A percentile compares a stretch with the other conserved stretches of the same genome.
These are phyloP conservation scores for Colletotrichum tanaceti DNA, from an alignment of 2,329 filamentous ascomycete genomes.

Conservation along the genomic window DNA sequence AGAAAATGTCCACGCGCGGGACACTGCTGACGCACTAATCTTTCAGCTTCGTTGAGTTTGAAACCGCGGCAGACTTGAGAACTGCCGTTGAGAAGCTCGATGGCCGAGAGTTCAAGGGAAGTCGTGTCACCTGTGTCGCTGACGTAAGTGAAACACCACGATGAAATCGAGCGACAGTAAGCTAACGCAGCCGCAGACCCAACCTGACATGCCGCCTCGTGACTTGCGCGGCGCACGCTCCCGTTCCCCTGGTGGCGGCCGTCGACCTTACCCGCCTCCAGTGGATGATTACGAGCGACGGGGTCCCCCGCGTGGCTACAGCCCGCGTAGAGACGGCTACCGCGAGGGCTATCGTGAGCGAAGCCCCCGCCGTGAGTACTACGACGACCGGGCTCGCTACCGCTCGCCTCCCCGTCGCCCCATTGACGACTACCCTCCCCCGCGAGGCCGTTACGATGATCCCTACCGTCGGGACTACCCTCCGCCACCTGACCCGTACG, in stretches of 20 bases:
- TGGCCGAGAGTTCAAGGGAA: constrained; percentile 91
- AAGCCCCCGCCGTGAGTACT: constrained; percentile 87
- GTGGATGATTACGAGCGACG: constrained; percentile 87
- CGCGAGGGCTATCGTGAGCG: constrained; percentile 87
- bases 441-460: constrained; percentile 78
- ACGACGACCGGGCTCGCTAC: constrained; percentile 84
- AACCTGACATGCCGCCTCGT: constrained; percentile 78
- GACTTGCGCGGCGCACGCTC: constrained; percentile 79
- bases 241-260: constrained; percentile 72
- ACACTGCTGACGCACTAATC: not conserved
- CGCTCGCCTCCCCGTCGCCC: constrained; percentile 83
- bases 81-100: constrained; percentile 96
- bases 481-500: constrained; percentile 72
- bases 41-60: constrained; percentile 93
- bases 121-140: constrained; percentile 83
- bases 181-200: constrained; percentile 65
- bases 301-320: constrained; percentile 83
- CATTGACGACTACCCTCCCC: constrained; percentile 79
- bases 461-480: constrained; percentile 79
- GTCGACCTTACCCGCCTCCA: constrained; percentile 75
- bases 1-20: not conserved
- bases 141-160: constrained; percentile 73
- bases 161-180: not conserved
- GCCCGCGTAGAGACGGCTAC: constrained; percentile 75
- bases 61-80: constrained; percentile 89